Evolutionary conservation across 78 protist species (phyloP), one percentile per base, ranked within the genome.

Genomic region (Pelomyxa schiedti): DNA sequence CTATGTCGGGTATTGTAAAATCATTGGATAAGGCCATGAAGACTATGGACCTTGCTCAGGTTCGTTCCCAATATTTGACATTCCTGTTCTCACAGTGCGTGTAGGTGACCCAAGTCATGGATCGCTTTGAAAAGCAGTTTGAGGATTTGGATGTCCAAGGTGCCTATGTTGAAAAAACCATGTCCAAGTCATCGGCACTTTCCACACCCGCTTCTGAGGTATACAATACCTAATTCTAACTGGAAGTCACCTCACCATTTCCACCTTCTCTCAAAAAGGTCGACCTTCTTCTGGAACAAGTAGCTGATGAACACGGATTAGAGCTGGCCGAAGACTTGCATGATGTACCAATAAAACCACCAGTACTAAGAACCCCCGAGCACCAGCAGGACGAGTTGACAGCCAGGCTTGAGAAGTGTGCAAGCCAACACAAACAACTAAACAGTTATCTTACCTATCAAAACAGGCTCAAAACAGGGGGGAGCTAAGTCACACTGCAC

Each of bases 121-220:
- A 95, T 66, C 83, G 86, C 75, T 95, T 95, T n/a, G 98, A 95
- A 78, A 6, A 76, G 66, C 97, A 93, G 68, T 95, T 95, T 47
- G 97, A 92, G 41, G 80, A 86, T 65, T 41, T 95, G 41, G 98
- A 95, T 77, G 95, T 94, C 6, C 89, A 69, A 37, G 53, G 92
- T 16, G 82, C 78, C 1, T 90, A 86, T 64, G 88, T 94, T 37
- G 95, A 94, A 66, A 52, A 80, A 1, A 84, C 97, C 37, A 95
- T 95, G 88, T 78, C 84, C 30, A 75, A 66, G 29, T 66, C 95
- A 5, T 83, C 93, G 24, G 72, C 95, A 4, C 22, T 85, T 22
- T 63, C 93, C 30, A 84, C 89, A 0, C 98, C 98, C 3, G 96
- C 81, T 4, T 94, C 88, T 8, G 93, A 94, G 81, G 82, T 78